phyloP scores from a whole-genome alignment of 208 protist species.

The Leishmania arabica region DNA sequence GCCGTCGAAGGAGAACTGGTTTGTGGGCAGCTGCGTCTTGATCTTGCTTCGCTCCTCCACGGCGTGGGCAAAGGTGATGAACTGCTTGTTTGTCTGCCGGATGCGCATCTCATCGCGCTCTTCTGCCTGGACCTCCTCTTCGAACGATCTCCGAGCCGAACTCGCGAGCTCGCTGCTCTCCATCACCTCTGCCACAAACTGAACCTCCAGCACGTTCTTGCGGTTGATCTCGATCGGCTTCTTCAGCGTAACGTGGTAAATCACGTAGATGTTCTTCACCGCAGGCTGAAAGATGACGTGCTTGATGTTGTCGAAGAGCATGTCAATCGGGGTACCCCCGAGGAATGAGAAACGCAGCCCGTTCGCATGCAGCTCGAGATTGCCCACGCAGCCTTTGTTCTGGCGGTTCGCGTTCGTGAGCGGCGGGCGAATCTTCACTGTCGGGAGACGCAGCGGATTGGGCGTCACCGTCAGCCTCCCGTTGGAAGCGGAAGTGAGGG shows the following conservation, averaged over 20 bases:
- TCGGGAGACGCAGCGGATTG: conserved; percentile 66
- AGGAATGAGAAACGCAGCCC: conserved; percentile 94
- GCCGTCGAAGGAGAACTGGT: conserved; percentile 85
- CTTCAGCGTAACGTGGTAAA: conserved; percentile 97
- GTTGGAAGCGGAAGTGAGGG: conserved; percentile 43
- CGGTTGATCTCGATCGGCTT: conserved; percentile 97
- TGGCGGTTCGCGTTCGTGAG: conserved; percentile 64
- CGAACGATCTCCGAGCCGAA: conserved; percentile 53
- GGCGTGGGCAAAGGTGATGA: conserved; percentile 72
- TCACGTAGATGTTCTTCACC: conserved; percentile 89
- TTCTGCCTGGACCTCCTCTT: conserved; percentile 82
- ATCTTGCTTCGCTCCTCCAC: conserved; percentile 78
- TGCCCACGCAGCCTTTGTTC: conserved; percentile 85
- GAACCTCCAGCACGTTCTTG: conserved; percentile 95
- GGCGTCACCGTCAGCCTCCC: conserved; percentile 49
- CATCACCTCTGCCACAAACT: conserved; percentile 97
- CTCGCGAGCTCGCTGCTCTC: conserved; percentile 81
- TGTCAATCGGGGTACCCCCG: conserved; percentile 83
- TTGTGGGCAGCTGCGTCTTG: conserved; percentile 76
- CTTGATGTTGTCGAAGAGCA: conserved; percentile 97
- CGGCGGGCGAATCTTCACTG: conserved; percentile 92
- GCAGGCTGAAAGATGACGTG: conserved; percentile 97
- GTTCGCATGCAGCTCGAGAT: conserved; percentile 95
- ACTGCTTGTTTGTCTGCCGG: conserved; percentile 84
- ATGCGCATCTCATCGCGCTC: conserved; percentile 72